These are phyloP conservation scores for Dinochytrium kinnereticum DNA, from an alignment of 371 early-diverging fungal species.

Conservation along the genomic window DNA sequence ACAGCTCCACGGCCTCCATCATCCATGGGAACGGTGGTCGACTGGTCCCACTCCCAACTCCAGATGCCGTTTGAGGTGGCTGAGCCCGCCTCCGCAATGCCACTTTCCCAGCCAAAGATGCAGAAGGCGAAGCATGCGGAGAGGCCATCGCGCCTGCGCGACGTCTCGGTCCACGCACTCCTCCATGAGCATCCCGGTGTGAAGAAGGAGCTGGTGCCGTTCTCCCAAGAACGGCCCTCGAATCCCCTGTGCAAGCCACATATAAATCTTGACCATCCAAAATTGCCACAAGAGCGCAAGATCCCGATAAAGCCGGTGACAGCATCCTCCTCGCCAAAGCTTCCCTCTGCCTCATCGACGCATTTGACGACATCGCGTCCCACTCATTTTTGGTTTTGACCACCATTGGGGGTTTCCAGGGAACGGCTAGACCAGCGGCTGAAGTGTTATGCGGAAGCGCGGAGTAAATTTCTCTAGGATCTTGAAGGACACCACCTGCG, in stretches of 20 bases:
- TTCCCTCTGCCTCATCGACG: background rate
- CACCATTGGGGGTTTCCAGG: background rate
- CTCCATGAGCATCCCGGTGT: slow-evolving; percentile 21
- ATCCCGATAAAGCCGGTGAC: slow-evolving; percentile 67
- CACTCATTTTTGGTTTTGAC: too few species aligned
- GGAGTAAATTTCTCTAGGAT: background rate
- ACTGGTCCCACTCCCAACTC: background rate
- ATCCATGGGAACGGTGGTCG: background rate
- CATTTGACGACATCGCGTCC: background rate
- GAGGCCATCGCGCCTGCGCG: background rate
- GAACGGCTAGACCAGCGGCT: background rate
- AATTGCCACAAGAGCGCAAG: slow-evolving; percentile 79
- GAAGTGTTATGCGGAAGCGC: background rate
- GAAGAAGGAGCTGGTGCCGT: background rate
- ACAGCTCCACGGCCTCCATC: slow-evolving; percentile 67
- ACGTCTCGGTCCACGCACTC: background rate
- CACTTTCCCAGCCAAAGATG: background rate
- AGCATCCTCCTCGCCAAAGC: background rate
- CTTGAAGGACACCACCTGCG: slow-evolving; percentile 33
- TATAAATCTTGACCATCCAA: slow-evolving; percentile 74
- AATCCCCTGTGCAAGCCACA: slow-evolving; percentile 81
- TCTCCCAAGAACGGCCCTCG: slow-evolving; percentile 65
- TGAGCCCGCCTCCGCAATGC: background rate
- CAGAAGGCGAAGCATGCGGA: background rate
- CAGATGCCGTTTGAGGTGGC: background rate